Evolutionary conservation across 306 rosid genomes (phyloP), one percentile per base, ranked within the genome.

Genomic region (Malus sieversii): DNA sequence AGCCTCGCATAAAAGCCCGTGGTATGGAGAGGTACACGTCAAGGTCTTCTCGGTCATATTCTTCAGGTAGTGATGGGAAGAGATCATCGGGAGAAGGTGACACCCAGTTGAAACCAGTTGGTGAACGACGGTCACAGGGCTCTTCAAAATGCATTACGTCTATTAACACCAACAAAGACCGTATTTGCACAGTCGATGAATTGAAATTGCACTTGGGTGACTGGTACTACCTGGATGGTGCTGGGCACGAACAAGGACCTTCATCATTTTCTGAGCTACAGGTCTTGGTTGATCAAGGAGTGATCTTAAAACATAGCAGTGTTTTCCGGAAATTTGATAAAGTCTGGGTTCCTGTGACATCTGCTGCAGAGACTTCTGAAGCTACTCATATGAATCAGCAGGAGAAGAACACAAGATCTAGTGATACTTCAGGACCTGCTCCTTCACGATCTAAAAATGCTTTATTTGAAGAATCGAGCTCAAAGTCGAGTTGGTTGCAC

Each of bases 201-300:
- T 81, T 96, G 87, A 93, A 87, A 75, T 83, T 96, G 82, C 92
- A 86, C 82, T 84, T 85, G 78, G 98, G 99, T 81, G 91, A 90
- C 76, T 96, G 99, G 99, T 96, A 84, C 85, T 96, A 96, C 82
- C 88, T 90, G 81, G 98, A 96, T 92, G 99, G 96, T 79, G 89
- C 94, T 83, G 99, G 99, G 71, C 98, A 90, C 70, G 98, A 89
- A 82, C 93, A 79, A 73, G 99, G 99, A 57, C 99, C 99, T 74
- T 89, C 87, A 48, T 86, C 97, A 35, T 89, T 88, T 87, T 78
- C 88, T 44, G 96, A 96, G 84, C 90, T 96, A 72, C 94, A 92
- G 83, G 84, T 73, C 82, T 83, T 89, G 60, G 97, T 85, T n/a
- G 96, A 96, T 84, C 88, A 78, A 79, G 98, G 94, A 60, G 68